Percentiles rank a stretch among this genome's conserved stretches.
Conservation (phyloP, 352 stramenopile species). For the Phytophthora boehmeriae region DNA sequence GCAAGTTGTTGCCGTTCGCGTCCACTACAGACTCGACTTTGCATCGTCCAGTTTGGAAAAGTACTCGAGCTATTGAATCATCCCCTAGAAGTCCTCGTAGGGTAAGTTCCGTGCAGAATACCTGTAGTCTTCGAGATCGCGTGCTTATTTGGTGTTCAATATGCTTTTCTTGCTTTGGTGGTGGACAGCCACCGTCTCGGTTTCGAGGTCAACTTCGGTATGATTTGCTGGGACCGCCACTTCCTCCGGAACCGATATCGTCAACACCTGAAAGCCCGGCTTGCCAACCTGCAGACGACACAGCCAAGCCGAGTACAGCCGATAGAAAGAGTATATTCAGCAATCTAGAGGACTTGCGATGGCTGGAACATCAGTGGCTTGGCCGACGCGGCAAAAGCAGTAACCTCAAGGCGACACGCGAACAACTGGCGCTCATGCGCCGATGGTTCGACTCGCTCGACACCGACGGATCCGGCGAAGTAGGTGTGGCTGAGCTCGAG, state of each 20-base stretch:
- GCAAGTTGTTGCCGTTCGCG: slow-evolving; percentile 47
- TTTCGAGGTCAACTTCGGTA: slow-evolving; percentile 43
- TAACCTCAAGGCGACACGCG: slow-evolving; percentile 66
- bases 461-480: slow-evolving; percentile 75
- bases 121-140: background rate
- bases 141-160: background rate
- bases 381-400: slow-evolving; percentile 76
- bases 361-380: slow-evolving; percentile 81
- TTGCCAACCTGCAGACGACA: background rate
- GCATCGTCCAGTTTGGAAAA: slow-evolving; percentile 60
- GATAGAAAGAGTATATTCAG: slow-evolving; percentile 17
- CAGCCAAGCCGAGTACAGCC: background rate
- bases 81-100: slow-evolving; percentile 34
- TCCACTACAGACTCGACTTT: slow-evolving; percentile 60
- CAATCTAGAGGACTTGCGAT: slow-evolving; percentile 73
- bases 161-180: background rate
- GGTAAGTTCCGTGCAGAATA: slow-evolving; percentile 29
- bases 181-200: slow-evolving; percentile 45
- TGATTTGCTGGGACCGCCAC: slow-evolving; percentile 26
- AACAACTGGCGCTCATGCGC: slow-evolving; percentile 71
- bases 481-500: slow-evolving; percentile 84
- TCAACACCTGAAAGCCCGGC: slow-evolving; percentile 1
- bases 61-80: slow-evolving; percentile 34
- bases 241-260: background rate
- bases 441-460: slow-evolving; percentile 92